Percentiles rank a stretch among this genome's conserved stretches.
These are phyloP conservation scores for Colletotrichum ledebouriae DNA, from an alignment of 2,329 filamentous ascomycete species.

Conservation along the genomic window DNA sequence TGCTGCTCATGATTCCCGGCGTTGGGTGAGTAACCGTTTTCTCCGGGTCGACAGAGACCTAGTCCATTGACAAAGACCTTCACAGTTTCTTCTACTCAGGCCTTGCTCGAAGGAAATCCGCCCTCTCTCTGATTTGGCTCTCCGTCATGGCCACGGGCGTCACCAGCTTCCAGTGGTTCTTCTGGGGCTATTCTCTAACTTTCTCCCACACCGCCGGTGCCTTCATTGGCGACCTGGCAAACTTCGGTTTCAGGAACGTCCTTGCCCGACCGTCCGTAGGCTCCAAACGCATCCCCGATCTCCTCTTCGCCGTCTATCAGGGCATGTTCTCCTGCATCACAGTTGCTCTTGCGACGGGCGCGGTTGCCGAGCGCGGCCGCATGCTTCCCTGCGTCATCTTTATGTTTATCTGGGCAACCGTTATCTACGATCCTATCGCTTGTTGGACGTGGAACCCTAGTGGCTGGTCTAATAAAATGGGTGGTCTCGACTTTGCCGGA, in stretches of 20 bases:
- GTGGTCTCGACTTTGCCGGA: slow-evolving; percentile 89
- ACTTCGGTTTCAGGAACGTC: slow-evolving; percentile 84
- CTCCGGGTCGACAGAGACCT: background rate
- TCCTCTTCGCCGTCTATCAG: slow-evolving; percentile 88
- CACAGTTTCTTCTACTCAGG: slow-evolving; percentile 89
- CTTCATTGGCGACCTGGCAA: slow-evolving; percentile 83
- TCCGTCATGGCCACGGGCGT: slow-evolving; percentile 89
- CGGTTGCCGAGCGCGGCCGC: slow-evolving; percentile 87
- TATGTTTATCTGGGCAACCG: slow-evolving; percentile 92
- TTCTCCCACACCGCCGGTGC: slow-evolving; percentile 83
- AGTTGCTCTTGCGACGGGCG: slow-evolving; percentile 86
- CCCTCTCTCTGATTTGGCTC: slow-evolving; percentile 90
- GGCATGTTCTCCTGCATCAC: slow-evolving; percentile 91
- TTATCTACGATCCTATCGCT: slow-evolving; percentile 93
- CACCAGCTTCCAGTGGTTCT: slow-evolving; percentile 93
- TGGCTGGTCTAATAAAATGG: slow-evolving; percentile 85
- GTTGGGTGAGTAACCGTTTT: slow-evolving; percentile 66
- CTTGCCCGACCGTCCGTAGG: slow-evolving; percentile 82
- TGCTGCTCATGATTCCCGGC: slow-evolving; percentile 92
- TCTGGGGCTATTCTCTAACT: slow-evolving; percentile 88
- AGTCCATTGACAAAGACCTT: slow-evolving; percentile 24
- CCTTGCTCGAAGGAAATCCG: slow-evolving; percentile 88
- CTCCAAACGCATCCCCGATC: slow-evolving; percentile 80
- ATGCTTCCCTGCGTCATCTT: slow-evolving; percentile 92
- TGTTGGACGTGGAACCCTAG: slow-evolving; percentile 94